phyloP scores from a whole-genome alignment of 805 yeast species.

The Nakazawaea laoshanensis region DNA sequence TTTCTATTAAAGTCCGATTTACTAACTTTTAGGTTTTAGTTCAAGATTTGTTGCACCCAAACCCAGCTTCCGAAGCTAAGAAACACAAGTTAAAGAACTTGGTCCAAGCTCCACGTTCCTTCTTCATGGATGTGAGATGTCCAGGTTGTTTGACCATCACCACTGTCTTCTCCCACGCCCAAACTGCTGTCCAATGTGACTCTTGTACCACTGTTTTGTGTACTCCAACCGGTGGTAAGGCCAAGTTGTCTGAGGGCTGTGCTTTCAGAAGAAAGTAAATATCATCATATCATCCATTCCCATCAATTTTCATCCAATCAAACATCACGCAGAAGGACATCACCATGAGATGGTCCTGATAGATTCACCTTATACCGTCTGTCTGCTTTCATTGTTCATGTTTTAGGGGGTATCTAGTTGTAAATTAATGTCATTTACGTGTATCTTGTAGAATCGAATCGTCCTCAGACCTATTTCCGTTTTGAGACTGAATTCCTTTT shows the following conservation, averaged over 20 bases:
- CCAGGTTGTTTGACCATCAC: slow-evolving; percentile 99
- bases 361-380: slow-evolving; percentile 6
- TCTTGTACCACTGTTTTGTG: slow-evolving; percentile 97
- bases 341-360: too few species aligned
- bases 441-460: too few species aligned
- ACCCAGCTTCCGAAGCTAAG: slow-evolving; percentile 92
- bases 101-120: slow-evolving; percentile 97
- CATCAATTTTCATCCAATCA: too few species aligned
- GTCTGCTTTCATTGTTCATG: not conserved
- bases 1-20: too few species aligned
- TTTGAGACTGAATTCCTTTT: too few species aligned
- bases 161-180: slow-evolving; percentile 99
- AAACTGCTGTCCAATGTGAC: slow-evolving; percentile 99
- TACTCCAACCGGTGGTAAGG: slow-evolving; percentile 99
- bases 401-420: slow-evolving; percentile 5
- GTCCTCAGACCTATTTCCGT: too few species aligned
- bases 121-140: slow-evolving; percentile 99
- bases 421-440: slow-evolving; percentile 11
- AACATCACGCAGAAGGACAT: too few species aligned
- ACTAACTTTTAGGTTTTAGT: slow-evolving; percentile 82
- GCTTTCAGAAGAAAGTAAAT: slow-evolving; percentile 97
- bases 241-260: slow-evolving; percentile 98
- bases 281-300: not conserved
- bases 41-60: slow-evolving; percentile 98
- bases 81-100: slow-evolving; percentile 96